Evolutionary conservation across 2,329 filamentous ascomycete species (phyloP), one percentile per base, ranked within the genome.

Genomic region (Sporothrix pallida): DNA sequence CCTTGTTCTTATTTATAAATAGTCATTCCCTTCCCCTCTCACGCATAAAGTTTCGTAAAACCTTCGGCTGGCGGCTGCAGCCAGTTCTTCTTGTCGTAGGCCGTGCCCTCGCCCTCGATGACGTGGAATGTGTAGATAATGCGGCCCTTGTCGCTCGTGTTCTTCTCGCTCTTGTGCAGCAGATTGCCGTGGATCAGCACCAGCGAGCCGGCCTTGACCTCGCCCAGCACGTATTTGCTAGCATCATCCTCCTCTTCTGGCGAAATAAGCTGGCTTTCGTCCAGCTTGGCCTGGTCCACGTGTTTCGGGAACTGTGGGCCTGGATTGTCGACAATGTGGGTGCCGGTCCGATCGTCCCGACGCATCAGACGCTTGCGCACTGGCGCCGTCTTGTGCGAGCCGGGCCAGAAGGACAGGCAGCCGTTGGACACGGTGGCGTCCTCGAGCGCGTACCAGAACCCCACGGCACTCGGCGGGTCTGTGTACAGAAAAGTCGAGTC

Each of bases 41-140:
- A 85, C 3, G 77, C 76, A 67, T 84, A 90, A 75, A 95, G 79
- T 80, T 83, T 91, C 7, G 92, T 95, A 80, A 99, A 98, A 0
- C 93, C 95, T 58, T 88, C 88, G 56, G 86, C 84, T 0, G 94
- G 92, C 74, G 95, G 94, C 84, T 98, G 95, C 81, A 99, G 83
- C 96, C 96, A 98, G 83, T 99, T 99, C 82, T 87, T 87, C 83
- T 88, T 87, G 82, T 98, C 96, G 81, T 98, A 99, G 72, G 84
- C 85, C 60, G 90, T 85, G 0, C 82, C 87, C 23, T 92, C 88
- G 0, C 73, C 80, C 83, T 98, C 96, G 79, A 98, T 98, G 74
- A 97, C 89, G 84, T 99, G 96, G 81, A 98, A 99, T 0, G 96
- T 98, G 83, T 98, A 99, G 72, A 98, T 97, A 80, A 96, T 97